Conservation (phyloP, 148 eudicot genomes). For the Rhododendron vialii region DNA sequence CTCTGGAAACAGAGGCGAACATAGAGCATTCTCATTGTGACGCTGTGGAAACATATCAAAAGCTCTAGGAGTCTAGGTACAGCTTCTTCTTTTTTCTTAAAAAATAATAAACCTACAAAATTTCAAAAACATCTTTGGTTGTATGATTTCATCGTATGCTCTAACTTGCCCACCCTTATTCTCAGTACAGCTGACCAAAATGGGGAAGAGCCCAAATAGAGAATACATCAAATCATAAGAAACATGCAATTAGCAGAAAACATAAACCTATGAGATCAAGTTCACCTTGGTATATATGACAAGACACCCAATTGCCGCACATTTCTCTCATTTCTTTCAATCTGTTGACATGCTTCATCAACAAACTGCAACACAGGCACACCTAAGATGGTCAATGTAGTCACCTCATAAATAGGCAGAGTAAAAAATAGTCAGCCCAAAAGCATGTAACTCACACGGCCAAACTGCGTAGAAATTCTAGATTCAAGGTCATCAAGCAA, state of each 20-base stretch:
- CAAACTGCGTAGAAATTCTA: conserved; percentile 77
- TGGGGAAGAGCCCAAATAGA: not conserved
- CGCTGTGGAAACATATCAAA: not conserved
- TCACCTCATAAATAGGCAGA: not conserved
- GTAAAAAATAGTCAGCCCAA: not conserved
- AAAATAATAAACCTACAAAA: not conserved
- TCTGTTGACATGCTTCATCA: conserved; percentile 94
- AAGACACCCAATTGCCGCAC: conserved; percentile 77
- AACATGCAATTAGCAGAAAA: conserved; percentile 1
- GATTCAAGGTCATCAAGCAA: conserved; percentile 90
- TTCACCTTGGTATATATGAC: conserved; percentile 84
- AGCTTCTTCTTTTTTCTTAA: not conserved
- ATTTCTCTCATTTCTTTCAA: conserved; percentile 86
- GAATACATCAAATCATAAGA: not conserved
- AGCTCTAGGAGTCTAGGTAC: not conserved
- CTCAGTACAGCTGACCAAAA: conserved; percentile 4
- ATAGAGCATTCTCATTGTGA: no score
- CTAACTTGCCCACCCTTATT: not conserved
- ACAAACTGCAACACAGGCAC: conserved; percentile 62
- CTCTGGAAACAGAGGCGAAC: not conserved
- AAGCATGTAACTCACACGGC: conserved; percentile 46
- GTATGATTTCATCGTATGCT: not conserved
- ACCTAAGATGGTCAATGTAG: not conserved
- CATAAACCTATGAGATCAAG: not conserved
- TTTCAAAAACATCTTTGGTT: not conserved